A percentile compares a stretch with the other conserved stretches of the same genome.
These are phyloP conservation scores for Myrica gale DNA, from an alignment of 306 rosid genomes.

Conservation along the genomic window DNA sequence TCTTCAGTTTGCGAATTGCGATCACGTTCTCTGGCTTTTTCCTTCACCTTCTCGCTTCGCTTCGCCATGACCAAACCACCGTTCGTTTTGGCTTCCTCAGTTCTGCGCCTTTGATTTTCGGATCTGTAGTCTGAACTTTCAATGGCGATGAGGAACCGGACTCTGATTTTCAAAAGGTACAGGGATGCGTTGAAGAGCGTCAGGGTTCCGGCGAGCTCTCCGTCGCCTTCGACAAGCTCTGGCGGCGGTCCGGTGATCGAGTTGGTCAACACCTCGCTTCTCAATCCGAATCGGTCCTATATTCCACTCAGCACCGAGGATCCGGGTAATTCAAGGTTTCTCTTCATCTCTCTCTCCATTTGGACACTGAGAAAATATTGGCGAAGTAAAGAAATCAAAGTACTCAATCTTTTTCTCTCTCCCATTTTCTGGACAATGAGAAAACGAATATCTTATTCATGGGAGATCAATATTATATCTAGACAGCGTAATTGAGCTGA, in stretches of 20 bases:
- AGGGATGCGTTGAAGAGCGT: conserved; percentile 82
- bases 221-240: conserved; percentile 45
- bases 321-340: conserved; percentile 85
- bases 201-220: conserved; percentile 58
- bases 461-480: neutral
- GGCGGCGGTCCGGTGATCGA: conserved; percentile 76
- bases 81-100: neutral
- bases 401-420: neutral
- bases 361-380: neutral
- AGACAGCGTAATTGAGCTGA: neutral
- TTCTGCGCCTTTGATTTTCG: neutral
- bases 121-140: conserved; percentile 5
- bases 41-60: neutral
- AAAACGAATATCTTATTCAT: neutral
- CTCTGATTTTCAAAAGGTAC: conserved; percentile 52
- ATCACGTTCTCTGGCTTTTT: no score
- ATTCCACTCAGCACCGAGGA: conserved; percentile 93
- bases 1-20: no score
- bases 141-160: conserved; percentile 75
- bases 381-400: neutral
- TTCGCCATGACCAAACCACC: neutral
- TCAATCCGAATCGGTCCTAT: conserved; percentile 74
- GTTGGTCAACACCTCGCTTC: conserved; percentile 75
- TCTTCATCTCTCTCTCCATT: conserved; percentile 14
- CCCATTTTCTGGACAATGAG: neutral